These are phyloP conservation scores for Pleurotus tuoliensis DNA, from an alignment of 768 basidiomycete genomes.

Conservation along the genomic window DNA sequence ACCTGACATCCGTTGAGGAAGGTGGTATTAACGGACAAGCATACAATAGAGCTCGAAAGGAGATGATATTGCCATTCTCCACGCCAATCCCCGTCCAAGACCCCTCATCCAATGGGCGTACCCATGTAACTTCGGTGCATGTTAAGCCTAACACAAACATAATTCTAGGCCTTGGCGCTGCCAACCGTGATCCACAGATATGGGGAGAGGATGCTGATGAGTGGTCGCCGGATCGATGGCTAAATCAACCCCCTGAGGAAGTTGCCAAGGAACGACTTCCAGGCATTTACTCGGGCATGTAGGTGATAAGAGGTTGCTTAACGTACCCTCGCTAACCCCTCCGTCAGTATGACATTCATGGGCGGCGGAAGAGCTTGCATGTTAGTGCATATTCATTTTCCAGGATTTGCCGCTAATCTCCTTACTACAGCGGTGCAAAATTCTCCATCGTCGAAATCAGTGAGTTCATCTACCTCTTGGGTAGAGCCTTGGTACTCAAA, in stretches of 20 bases:
- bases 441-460: constrained; percentile 36
- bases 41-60: constrained; percentile 13
- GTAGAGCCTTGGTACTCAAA: background rate
- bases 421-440: constrained; percentile 26
- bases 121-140: constrained; percentile 19
- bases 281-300: constrained; percentile 29
- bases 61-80: constrained; percentile 25
- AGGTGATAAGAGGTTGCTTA: constrained; percentile 3
- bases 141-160: constrained; percentile 23
- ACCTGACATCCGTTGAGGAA: background rate
- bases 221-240: constrained; percentile 43
- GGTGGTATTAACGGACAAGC: no score
- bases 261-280: constrained; percentile 24
- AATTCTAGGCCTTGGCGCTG: constrained; percentile 21
- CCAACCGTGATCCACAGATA: constrained; percentile 29
- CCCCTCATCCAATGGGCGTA: constrained; percentile 13
- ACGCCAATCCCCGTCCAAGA: constrained; percentile 25
- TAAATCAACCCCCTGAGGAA: constrained; percentile 17
- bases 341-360: constrained; percentile 30
- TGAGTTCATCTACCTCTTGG: constrained; percentile 11
- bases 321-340: constrained; percentile 19
- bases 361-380: constrained; percentile 31
- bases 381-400: constrained; percentile 13
- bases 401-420: background rate
- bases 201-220: constrained; percentile 40